Evolutionary conservation across 805 yeast species (phyloP).

Genomic region (Lipomyces orientalis): DNA sequence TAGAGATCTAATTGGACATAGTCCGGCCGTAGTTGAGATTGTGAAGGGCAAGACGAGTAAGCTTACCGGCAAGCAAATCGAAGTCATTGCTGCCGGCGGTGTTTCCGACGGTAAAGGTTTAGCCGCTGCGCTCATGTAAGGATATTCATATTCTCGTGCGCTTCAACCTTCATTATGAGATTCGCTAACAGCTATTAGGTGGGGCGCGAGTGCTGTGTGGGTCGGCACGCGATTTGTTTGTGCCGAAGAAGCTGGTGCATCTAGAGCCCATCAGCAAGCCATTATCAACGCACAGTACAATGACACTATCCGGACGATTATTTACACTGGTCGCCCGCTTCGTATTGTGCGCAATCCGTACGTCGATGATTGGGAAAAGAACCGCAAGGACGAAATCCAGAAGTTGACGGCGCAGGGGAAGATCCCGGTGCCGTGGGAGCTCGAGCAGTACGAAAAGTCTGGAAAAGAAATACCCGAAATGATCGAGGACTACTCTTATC

Average conservation of each 20-base stretch:
- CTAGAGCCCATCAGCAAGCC: conserved; percentile 38
- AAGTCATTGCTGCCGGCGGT: conserved; percentile 43
- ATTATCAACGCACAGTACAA: conserved; percentile 36
- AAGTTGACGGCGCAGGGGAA: conserved; percentile 37
- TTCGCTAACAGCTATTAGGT: conserved; percentile 4
- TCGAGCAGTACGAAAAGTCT: conserved; percentile 35
- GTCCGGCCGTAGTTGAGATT: conserved; percentile 40
- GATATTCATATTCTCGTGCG: not conserved
- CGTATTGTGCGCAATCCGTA: conserved; percentile 39
- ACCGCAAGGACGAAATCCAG: conserved; percentile 39
- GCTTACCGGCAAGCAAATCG: conserved; percentile 39
- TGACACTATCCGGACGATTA: conserved; percentile 39
- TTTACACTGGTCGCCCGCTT: conserved; percentile 42
- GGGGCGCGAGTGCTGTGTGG: conserved; percentile 42
- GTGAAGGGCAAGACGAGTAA: conserved; percentile 39
- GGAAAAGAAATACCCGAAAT: conserved; percentile 36
- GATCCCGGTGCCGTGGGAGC: conserved; percentile 38
- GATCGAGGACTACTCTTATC: conserved; percentile 34
- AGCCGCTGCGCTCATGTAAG: conserved; percentile 39
- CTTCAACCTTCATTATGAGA: not conserved
- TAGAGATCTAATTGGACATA: not conserved
- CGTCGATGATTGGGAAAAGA: conserved; percentile 39
- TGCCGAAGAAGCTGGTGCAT: conserved; percentile 42
- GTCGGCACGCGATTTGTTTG: conserved; percentile 42
- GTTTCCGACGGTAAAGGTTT: conserved; percentile 39